Evolutionary conservation across 2,329 filamentous ascomycete genomes (phyloP).

Genomic region (Colletotrichum euphorbiae): DNA sequence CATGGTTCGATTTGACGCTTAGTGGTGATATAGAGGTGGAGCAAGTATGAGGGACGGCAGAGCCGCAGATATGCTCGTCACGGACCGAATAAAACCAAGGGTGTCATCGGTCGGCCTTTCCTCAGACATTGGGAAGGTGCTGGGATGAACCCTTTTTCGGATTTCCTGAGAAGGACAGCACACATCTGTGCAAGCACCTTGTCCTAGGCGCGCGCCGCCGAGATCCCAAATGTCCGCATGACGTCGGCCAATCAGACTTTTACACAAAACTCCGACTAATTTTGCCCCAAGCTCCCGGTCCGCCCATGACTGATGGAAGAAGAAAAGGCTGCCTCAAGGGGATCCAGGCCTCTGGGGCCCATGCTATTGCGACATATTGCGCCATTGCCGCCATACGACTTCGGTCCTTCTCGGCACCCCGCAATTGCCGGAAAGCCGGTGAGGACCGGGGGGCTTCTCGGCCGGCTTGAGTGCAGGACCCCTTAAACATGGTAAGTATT

Average conservation of each 20-base stretch:
- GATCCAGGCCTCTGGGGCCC: conserved; percentile 23
- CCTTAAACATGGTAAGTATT: background rate
- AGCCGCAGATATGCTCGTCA: background rate
- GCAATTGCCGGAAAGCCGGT: conserved; percentile 13
- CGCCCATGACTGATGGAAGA: background rate
- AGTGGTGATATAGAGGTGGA: background rate
- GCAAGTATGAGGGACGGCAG: background rate
- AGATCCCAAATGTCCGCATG: conserved; percentile 10
- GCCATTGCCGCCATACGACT: conserved; percentile 30
- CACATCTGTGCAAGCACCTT: background rate
- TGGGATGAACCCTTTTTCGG: conserved; percentile 22
- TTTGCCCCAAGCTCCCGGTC: background rate
- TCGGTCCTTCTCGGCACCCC: conserved; percentile 27
- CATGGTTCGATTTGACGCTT: conserved; percentile 2
- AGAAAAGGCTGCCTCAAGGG: conserved; percentile 19
- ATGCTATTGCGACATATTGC: conserved; percentile 35
- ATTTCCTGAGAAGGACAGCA: background rate
- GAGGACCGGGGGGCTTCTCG: conserved; percentile 8
- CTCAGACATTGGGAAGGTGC: conserved; percentile 1
- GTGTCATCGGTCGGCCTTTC: conserved; percentile 18
- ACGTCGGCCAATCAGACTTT: conserved; percentile 20
- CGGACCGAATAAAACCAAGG: conserved; percentile 6
- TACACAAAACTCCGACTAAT: background rate
- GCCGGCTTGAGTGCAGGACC: background rate
- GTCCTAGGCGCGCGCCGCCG: conserved; percentile 1